phyloP scores from a whole-genome alignment of 164 flowering plant species.

The Stephania cephalantha region DNA sequence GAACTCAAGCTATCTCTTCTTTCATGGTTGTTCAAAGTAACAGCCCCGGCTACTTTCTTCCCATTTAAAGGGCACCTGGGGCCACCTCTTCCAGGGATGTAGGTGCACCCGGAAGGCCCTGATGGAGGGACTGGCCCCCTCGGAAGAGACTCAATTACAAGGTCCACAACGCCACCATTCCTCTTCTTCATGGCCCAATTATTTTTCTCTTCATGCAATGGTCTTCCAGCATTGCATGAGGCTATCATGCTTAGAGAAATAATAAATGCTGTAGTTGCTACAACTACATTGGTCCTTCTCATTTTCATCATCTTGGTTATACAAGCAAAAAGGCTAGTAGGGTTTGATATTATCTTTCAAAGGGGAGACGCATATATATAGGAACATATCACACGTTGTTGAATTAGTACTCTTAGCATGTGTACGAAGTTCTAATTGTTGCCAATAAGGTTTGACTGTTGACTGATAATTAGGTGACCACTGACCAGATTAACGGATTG shows the following conservation, averaged over 20 bases:
- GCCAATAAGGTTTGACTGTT: too few species aligned
- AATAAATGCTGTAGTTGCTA: not conserved
- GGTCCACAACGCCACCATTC: not conserved
- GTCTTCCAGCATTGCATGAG: not conserved
- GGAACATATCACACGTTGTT: too few species aligned
- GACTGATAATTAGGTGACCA: too few species aligned
- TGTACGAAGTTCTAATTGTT: too few species aligned
- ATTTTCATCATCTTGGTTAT: too few species aligned
- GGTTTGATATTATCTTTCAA: too few species aligned
- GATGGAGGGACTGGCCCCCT: slow-evolving; percentile 29
- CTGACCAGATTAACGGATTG: too few species aligned
- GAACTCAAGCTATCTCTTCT: not conserved
- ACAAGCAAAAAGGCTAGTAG: too few species aligned
- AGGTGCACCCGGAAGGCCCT: slow-evolving; percentile 30
- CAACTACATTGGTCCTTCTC: not conserved
- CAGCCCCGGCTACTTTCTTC: slow-evolving; percentile 25
- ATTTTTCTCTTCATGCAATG: not conserved
- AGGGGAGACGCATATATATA: too few species aligned
- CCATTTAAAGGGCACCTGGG: slow-evolving; percentile 20
- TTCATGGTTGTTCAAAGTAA: not conserved
- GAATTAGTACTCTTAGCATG: too few species aligned
- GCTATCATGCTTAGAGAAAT: not conserved
- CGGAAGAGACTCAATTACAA: slow-evolving; percentile 23
- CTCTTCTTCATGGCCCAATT: not conserved
- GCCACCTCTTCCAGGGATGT: slow-evolving; percentile 28